Conservation (phyloP, 2,329 filamentous ascomycete genomes). For the Trichoderma endophyticum region DNA sequence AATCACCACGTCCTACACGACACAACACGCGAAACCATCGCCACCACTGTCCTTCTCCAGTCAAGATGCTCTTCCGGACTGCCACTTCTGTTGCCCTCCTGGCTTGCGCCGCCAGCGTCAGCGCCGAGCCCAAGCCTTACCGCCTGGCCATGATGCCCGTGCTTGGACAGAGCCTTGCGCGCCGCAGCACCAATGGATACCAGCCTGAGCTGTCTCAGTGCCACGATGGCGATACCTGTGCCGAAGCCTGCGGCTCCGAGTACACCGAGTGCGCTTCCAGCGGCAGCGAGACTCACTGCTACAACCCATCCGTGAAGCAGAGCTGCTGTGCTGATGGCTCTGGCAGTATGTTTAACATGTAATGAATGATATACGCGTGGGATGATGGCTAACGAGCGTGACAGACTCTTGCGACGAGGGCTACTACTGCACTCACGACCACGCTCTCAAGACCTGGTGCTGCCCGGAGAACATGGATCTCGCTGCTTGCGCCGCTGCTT, state of each 20-base stretch:
- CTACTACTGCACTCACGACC: conserved; percentile 61
- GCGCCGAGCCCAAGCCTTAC: conserved; percentile 34
- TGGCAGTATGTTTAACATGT: conserved; percentile 48
- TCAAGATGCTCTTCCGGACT: conserved; percentile 37
- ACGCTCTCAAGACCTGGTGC: conserved; percentile 52
- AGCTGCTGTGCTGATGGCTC: conserved; percentile 55
- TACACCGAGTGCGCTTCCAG: conserved; percentile 49
- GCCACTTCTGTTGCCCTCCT: conserved; percentile 34
- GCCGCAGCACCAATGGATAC: conserved; percentile 47
- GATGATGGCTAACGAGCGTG: background rate
- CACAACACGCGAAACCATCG: background rate
- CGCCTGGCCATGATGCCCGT: conserved; percentile 37
- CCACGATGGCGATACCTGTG: conserved; percentile 49
- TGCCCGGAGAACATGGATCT: conserved; percentile 56
- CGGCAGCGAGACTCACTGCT: conserved; percentile 56
- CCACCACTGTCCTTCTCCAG: background rate
- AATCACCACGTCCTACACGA: background rate
- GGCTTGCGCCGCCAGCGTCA: conserved; percentile 34
- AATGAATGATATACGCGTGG: background rate
- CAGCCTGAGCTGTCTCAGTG: conserved; percentile 48
- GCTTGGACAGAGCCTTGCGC: conserved; percentile 40
- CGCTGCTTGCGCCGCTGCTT: conserved; percentile 52
- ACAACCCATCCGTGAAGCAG: conserved; percentile 49
- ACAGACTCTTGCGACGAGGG: conserved; percentile 58
- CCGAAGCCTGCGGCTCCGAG: conserved; percentile 51